A percentile compares a stretch with the other conserved stretches of the same genome.
Evolutionary conservation across 2,329 filamentous ascomycete genomes (phyloP).

Genomic region (Aspergillus persii): DNA sequence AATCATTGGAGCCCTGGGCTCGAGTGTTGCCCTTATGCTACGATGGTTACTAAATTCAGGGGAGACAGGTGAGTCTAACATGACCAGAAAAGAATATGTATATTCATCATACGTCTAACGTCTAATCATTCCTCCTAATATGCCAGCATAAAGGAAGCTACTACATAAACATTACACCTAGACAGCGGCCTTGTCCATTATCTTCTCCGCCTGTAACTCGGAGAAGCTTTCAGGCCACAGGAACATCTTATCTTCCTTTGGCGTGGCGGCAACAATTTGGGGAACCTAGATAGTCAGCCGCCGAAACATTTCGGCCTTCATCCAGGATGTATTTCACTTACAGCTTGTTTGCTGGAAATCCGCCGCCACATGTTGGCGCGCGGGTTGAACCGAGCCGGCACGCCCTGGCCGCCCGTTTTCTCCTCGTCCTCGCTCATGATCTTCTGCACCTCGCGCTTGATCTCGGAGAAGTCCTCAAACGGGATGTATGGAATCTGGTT

Average conservation of each 20-base stretch:
- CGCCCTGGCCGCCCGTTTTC: slow-evolving; percentile 59
- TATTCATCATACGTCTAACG: not conserved
- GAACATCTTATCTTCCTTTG: slow-evolving; percentile 61
- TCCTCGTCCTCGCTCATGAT: slow-evolving; percentile 60
- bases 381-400: slow-evolving; percentile 63
- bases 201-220: slow-evolving; percentile 38
- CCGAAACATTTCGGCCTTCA: not conserved
- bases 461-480: slow-evolving; percentile 66
- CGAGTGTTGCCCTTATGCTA: too few relatives aligned
- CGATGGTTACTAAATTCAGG: too few relatives aligned
- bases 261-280: slow-evolving; percentile 51
- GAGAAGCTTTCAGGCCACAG: slow-evolving; percentile 61
- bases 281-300: slow-evolving; percentile 36
- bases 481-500: slow-evolving; percentile 59
- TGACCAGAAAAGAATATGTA: not conserved
- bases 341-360: slow-evolving; percentile 57
- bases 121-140: not conserved
- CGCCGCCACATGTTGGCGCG: slow-evolving; percentile 67
- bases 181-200: slow-evolving; percentile 10
- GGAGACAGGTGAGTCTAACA: too few relatives aligned
- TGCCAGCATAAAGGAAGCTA: not conserved
- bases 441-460: slow-evolving; percentile 58
- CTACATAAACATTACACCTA: not conserved
- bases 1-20: too few relatives aligned
- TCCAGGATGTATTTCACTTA: slow-evolving; percentile 32